A percentile compares a stretch with the other conserved stretches of the same genome.
phyloP scores from a whole-genome alignment of 768 basidiomycete genomes.

The Boletus rubescentipes region DNA sequence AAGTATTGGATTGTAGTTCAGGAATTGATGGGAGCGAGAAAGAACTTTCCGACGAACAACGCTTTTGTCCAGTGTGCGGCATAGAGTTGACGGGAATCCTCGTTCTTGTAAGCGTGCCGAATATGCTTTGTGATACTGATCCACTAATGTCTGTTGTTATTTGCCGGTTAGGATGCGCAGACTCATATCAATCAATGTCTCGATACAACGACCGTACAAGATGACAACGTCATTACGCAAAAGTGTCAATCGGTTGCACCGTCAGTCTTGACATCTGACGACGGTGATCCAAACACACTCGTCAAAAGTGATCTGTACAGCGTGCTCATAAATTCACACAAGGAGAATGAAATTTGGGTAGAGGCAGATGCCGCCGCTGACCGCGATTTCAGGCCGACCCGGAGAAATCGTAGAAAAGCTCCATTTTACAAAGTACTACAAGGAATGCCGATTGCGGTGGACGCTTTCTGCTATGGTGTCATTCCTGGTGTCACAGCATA shows the following conservation, averaged over 20 bases:
- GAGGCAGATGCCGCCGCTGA: conserved; percentile 62
- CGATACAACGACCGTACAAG: conserved; percentile 31
- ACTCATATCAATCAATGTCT: conserved; percentile 60
- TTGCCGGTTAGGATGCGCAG: conserved; percentile 43
- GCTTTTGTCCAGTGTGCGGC: conserved; percentile 29
- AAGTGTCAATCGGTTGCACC: not conserved
- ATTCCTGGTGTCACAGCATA: conserved; percentile 91
- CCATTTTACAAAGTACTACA: conserved; percentile 96
- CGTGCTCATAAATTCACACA: conserved; percentile 84
- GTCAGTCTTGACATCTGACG: not conserved
- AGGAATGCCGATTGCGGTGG: conserved; percentile 98
- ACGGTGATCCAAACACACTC: not conserved
- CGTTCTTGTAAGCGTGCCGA: conserved; percentile 23
- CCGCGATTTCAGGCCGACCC: conserved; percentile 44
- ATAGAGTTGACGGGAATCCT: conserved; percentile 7
- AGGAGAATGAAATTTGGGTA: conserved; percentile 83
- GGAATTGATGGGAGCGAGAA: conserved; percentile 28
- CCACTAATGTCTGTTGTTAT: conserved; percentile 3
- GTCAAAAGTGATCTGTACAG: conserved; percentile 54
- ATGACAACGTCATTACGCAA: not conserved
- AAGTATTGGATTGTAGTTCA: conserved; percentile 23
- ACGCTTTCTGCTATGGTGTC: conserved; percentile 92
- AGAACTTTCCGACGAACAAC: not conserved
- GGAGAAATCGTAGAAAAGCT: conserved; percentile 64
- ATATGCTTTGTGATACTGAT: conserved; percentile 15